phyloP scores from a whole-genome alignment of 345 rosid genomes.

The Syzygium oleosum region DNA sequence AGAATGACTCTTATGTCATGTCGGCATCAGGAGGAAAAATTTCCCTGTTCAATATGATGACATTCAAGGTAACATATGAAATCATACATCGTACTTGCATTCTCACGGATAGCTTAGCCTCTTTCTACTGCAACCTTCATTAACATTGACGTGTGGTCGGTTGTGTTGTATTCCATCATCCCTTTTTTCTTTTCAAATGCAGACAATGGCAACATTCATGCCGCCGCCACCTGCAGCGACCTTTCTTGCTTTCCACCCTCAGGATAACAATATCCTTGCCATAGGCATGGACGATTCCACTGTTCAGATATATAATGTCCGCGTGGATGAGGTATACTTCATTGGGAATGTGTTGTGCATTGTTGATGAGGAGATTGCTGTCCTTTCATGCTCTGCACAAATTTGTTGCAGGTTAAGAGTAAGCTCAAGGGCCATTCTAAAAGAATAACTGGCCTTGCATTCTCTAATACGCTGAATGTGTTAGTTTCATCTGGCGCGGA shows the following conservation, averaged over 20 bases:
- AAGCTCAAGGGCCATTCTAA: slow-evolving; percentile 79
- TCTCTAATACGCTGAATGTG: slow-evolving; percentile 52
- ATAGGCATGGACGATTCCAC: slow-evolving; percentile 86
- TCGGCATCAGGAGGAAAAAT: slow-evolving; percentile 86
- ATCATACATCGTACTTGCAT: background rate
- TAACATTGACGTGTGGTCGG: background rate
- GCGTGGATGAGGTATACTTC: slow-evolving; percentile 65
- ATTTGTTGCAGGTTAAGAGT: slow-evolving; percentile 45
- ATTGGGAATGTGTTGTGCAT: background rate
- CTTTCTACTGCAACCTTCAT: background rate
- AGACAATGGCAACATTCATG: slow-evolving; percentile 68
- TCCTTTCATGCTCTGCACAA: background rate
- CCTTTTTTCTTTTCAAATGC: background rate
- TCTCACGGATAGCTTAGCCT: background rate
- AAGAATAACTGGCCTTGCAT: slow-evolving; percentile 75
- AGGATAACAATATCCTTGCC: slow-evolving; percentile 77
- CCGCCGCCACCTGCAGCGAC: slow-evolving; percentile 82
- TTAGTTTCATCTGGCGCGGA: slow-evolving; percentile 87
- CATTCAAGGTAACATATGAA: slow-evolving; percentile 47
- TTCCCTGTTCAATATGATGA: slow-evolving; percentile 86
- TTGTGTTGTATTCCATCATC: background rate
- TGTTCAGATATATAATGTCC: slow-evolving; percentile 72
- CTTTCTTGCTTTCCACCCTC: slow-evolving; percentile 79
- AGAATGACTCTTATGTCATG: slow-evolving; percentile 84
- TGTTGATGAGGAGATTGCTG: background rate